Evolutionary conservation across 2,329 filamentous ascomycete genomes (phyloP), one percentile per base, ranked within the genome.

Genomic region (Clarireedia hainanense): DNA sequence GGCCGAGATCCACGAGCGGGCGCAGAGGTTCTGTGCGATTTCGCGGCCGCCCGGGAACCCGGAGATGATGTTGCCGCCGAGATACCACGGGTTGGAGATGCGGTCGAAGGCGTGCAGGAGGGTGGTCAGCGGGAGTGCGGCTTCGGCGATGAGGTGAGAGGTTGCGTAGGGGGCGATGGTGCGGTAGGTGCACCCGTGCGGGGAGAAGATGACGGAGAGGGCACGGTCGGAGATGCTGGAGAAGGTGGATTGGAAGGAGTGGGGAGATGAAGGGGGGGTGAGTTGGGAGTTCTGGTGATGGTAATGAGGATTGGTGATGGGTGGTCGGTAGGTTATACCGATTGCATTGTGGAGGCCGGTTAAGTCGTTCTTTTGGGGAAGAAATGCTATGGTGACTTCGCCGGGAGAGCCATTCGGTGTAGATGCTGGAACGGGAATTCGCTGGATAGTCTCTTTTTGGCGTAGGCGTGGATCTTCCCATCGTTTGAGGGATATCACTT

Each of bases 371-470:
- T 79, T 82, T 52, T 84, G 80, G 0, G 79, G 73, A 30, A 89
- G 77, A 67, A 83, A 83, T 1, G 84, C 75, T n/a, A 90, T 75
- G 0, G 85, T 88, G n/a, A 89, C 76, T 70, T 89, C 84, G 17
- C 86, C 86, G 7, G 76, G 72, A 14, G 75, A 70, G 5, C 80
- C 83, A 24, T 75, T 74, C 0, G 76, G 69, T 2, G 75, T 71
- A 24, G 77, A 68, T 0, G 83, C 69, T 2, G 80, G 79, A 4
- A 89, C 73, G 0, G 76, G 71, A 7, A 88, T 68, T 2, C 75
- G 71, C 42, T 64, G 47, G 12, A 65, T 36, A 34, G 24, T 59
- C 69, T 60, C 74, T 12, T 57, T 58, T 10, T 47, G 39, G n/a
- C 50, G 45, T 24, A 34, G 34, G 36, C 56, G 67, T 26, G 72